Evolutionary conservation across 164 flowering plant species (phyloP).

Genomic region (Cinnamomum chago): DNA sequence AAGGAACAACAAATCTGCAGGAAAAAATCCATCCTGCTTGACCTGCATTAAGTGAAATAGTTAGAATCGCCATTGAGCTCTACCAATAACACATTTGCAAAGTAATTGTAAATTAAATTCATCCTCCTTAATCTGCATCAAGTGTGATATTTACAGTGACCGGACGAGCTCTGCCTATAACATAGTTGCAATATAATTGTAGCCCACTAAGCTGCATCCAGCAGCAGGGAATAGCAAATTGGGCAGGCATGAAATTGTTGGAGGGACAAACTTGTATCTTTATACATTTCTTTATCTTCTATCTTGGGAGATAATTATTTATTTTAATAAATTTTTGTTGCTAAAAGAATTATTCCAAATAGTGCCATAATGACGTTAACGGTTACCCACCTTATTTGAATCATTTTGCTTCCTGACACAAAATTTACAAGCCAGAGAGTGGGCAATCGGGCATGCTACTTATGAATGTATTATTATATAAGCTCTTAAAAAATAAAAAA

Average conservation of each 20-base stretch:
- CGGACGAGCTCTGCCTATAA: too few species aligned
- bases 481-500: not conserved
- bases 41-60: conserved; percentile 44
- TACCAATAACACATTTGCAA: too few species aligned
- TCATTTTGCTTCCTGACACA: not conserved
- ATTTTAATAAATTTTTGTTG: not conserved
- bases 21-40: conserved; percentile 88
- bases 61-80: too few species aligned
- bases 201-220: conserved; percentile 1
- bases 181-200: not conserved
- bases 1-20: conserved; percentile 87
- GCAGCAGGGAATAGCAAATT: not conserved
- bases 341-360: not conserved
- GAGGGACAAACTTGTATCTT: too few species aligned
- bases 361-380: not conserved
- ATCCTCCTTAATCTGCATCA: conserved; percentile 82
- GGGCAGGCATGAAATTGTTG: not conserved
- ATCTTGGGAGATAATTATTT: too few species aligned
- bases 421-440: not conserved
- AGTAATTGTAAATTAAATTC: conserved; percentile 26
- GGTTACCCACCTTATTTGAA: not conserved
- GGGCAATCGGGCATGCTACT: not conserved
- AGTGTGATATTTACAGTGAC: not conserved
- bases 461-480: not conserved
- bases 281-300: too few species aligned